Evolutionary conservation across 441 rosid genomes (phyloP).

Genomic region (Populus hybrid): DNA sequence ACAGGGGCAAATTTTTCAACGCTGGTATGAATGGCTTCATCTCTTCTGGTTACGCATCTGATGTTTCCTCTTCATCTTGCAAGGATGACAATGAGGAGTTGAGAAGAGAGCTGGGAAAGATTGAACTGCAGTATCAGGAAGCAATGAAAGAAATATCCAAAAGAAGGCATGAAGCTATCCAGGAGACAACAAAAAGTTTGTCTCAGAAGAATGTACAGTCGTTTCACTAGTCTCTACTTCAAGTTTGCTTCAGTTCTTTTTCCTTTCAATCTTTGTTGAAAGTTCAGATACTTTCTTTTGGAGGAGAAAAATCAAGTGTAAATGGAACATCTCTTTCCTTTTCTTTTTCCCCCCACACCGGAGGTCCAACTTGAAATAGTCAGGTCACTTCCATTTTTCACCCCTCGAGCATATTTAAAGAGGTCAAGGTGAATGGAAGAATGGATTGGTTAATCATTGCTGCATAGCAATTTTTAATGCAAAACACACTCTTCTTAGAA

Average conservation of each 20-base stretch:
- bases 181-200: slow-evolving; percentile 42
- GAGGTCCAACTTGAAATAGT: not conserved
- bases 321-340: not conserved
- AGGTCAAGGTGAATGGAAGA: not conserved
- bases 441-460: not conserved
- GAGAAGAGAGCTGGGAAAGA: slow-evolving; percentile 32
- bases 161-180: slow-evolving; percentile 52
- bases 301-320: not conserved
- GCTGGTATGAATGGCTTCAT: not conserved
- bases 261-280: not conserved
- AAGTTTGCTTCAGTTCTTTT: not conserved
- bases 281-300: not conserved
- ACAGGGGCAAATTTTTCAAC: slow-evolving; percentile 12
- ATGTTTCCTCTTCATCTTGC: slow-evolving; percentile 18
- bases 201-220: slow-evolving; percentile 29
- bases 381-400: not conserved
- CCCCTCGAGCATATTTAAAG: not conserved
- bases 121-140: slow-evolving; percentile 35
- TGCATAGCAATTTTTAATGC: not conserved
- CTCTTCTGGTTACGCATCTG: slow-evolving; percentile 22
- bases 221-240: slow-evolving; percentile 5
- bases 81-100: slow-evolving; percentile 24
- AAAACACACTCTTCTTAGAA: not conserved
- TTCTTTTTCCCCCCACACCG: not conserved
- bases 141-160: slow-evolving; percentile 39